Percentiles rank a stretch among this genome's conserved stretches.
These are phyloP conservation scores for Penicillium occitanis DNA, from an alignment of 2,329 filamentous ascomycete species.

Conservation along the genomic window DNA sequence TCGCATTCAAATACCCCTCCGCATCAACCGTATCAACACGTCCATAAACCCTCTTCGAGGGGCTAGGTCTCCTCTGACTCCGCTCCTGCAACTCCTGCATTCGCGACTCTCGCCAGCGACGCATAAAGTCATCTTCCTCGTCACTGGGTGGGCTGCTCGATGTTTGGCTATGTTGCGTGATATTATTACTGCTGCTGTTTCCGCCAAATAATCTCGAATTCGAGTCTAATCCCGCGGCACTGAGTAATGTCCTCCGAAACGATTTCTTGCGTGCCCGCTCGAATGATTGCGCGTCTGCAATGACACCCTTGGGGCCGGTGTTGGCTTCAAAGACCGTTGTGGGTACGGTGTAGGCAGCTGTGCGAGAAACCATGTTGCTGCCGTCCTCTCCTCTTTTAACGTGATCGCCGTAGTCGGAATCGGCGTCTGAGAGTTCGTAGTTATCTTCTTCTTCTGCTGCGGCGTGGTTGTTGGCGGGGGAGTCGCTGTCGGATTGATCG, in stretches of 20 bases:
- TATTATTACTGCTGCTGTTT: conserved; percentile 24
- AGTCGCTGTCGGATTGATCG: conserved; percentile 32
- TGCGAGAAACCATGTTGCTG: conserved; percentile 38
- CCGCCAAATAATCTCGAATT: conserved; percentile 23
- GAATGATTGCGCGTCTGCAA: conserved; percentile 52
- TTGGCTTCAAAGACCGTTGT: conserved; percentile 50
- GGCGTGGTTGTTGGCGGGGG: conserved; percentile 34
- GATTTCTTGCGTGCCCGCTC: conserved; percentile 50
- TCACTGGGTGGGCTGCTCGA: conserved; percentile 38
- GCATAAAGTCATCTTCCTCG: conserved; percentile 73
- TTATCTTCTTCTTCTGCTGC: conserved; percentile 33
- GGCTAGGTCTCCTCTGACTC: conserved; percentile 68
- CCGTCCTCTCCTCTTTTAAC: conserved; percentile 28
- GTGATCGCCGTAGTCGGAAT: conserved; percentile 39
- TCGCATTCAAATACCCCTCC: conserved; percentile 88
- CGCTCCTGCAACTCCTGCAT: conserved; percentile 72
- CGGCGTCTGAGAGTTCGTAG: conserved; percentile 30
- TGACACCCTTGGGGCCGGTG: conserved; percentile 54
- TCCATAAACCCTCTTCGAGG: conserved; percentile 75
- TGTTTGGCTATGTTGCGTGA: background rate
- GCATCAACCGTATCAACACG: conserved; percentile 82
- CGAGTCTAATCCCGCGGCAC: conserved; percentile 36
- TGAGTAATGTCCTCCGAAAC: conserved; percentile 47
- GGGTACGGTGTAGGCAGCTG: conserved; percentile 44
- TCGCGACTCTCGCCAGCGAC: conserved; percentile 79